Percentiles rank a stretch among this genome's conserved stretches.
phyloP scores from a whole-genome alignment of 805 yeast genomes.

The Cyberlindnera amylophila region DNA sequence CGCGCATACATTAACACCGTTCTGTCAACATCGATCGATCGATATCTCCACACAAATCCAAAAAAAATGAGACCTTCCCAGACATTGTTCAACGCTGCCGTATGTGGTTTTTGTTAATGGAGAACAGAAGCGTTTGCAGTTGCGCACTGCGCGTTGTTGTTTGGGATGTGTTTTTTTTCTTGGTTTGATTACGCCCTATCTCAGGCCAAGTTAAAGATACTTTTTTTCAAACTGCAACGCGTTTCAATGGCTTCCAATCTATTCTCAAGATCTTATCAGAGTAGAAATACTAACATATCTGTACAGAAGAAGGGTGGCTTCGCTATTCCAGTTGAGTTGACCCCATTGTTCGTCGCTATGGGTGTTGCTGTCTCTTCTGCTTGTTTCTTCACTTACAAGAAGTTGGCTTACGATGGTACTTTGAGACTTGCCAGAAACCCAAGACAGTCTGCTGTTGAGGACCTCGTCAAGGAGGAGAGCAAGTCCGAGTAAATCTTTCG shows the following conservation, averaged over 20 bases:
- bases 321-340: conserved; percentile 50
- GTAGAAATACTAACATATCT: conserved; percentile 13
- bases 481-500: conserved; percentile 7
- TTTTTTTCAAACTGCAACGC: not conserved
- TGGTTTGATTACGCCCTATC: not conserved
- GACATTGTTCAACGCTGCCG: conserved; percentile 43
- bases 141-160: not conserved
- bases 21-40: not conserved
- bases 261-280: not conserved
- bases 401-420: conserved; percentile 44
- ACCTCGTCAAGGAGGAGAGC: conserved; percentile 11
- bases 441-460: conserved; percentile 24
- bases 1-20: too few species aligned
- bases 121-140: too few species aligned
- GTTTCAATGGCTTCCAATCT: not conserved
- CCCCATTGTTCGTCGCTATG: conserved; percentile 55
- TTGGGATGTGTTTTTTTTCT: not conserved
- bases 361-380: conserved; percentile 51
- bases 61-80: conserved; percentile 46
- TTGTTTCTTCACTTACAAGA: conserved; percentile 48
- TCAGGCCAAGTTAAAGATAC: too few species aligned
- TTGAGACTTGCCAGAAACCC: conserved; percentile 51
- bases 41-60: conserved; percentile 3
- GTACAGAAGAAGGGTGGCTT: conserved; percentile 35
- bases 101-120: conserved; percentile 29